Base-by-base conservation (phyloP, 176 grass and related monocot species). In the Hsuehochloa calcarea region DNA sequence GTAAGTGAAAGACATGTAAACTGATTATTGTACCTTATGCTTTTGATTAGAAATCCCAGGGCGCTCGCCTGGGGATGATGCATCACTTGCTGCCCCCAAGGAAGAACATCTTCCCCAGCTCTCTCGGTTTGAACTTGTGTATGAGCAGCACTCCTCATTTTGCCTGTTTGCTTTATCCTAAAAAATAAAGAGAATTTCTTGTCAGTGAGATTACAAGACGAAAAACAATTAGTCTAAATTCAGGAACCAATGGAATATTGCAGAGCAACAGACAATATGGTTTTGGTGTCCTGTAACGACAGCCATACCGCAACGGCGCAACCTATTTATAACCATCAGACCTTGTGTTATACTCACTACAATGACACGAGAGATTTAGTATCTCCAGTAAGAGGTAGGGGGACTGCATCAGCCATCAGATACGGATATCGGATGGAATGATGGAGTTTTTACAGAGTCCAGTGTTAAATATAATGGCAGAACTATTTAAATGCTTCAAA, bases 71-170 rank as follows among this genome's bases (percentile, higher is more conserved):
- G 88, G 84, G 41, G 90, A 94, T 76, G 92, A 99, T 64, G 62
- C 81, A 12, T 98, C 90, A 81, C 93, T 99, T 39, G 84, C 83
- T 55, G 84, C 97, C 10, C 96, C 97, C 75, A 96, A 83, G 68
- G 97, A 96, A 79, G 97, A 99, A 85, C 97, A 99, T 79, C 93
- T 92, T 41, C 97, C 96, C 97, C 93, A 99, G 63, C 93, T 99
- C 72, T 92, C 97, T 87, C 90, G 84, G 34, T 96, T 99, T 58
- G 97, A 99, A 63, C 97, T 96, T 47, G 93, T 92, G 61, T 89
- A 88, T 31, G 97, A 96, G 78, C 88, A 99, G 65, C 90, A 95
- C 72, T 99, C 91, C 71, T 91, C 91, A 81, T 90, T 87, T 87
- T 83, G 85, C 79, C 51, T 84, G 50, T 74, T 90, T 4, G 74